These are phyloP conservation scores for Pyronema omphalodes DNA, from an alignment of 495 filamentous ascomycete genomes.

Conservation along the genomic window DNA sequence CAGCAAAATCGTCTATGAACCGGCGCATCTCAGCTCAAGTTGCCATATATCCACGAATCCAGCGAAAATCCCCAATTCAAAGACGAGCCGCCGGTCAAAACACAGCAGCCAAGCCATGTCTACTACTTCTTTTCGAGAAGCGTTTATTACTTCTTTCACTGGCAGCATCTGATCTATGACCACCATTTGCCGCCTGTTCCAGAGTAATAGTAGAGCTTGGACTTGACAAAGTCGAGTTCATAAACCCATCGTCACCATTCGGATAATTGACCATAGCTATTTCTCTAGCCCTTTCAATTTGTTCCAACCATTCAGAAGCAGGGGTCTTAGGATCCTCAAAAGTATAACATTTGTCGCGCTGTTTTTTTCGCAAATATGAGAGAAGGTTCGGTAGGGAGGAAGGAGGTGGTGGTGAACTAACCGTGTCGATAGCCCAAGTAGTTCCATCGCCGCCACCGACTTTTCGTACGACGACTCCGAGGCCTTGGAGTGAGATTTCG, in stretches of 20 bases:
- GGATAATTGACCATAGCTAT: slow-evolving; percentile 23
- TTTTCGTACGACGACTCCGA: slow-evolving; percentile 53
- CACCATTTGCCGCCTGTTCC: slow-evolving; percentile 12
- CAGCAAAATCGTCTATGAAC: background rate
- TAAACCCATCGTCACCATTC: slow-evolving; percentile 20
- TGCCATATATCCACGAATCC: background rate
- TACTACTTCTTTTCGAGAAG: slow-evolving; percentile 21
- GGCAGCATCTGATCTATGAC: slow-evolving; percentile 9
- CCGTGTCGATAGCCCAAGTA: slow-evolving; percentile 85
- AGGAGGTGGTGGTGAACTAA: slow-evolving; percentile 32
- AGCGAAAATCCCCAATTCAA: background rate
- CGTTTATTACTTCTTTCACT: slow-evolving; percentile 13
- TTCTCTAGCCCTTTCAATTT: slow-evolving; percentile 21
- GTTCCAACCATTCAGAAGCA: slow-evolving; percentile 23
- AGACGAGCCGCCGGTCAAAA: slow-evolving; percentile 16
- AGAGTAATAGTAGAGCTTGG: slow-evolving; percentile 22
- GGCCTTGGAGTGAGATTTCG: slow-evolving; percentile 67
- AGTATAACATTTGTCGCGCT: slow-evolving; percentile 79
- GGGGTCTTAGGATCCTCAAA: slow-evolving; percentile 77
- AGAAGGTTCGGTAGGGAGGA: background rate
- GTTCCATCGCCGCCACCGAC: slow-evolving; percentile 66
- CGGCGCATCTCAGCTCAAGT: background rate
- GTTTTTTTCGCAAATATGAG: slow-evolving; percentile 10
- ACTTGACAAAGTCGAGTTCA: slow-evolving; percentile 21
- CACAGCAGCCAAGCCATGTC: slow-evolving; percentile 23